Evolutionary conservation across 441 rosid genomes (phyloP), one percentile per base, ranked within the genome.

Genomic region (Pelargonium myrrhifolium): DNA sequence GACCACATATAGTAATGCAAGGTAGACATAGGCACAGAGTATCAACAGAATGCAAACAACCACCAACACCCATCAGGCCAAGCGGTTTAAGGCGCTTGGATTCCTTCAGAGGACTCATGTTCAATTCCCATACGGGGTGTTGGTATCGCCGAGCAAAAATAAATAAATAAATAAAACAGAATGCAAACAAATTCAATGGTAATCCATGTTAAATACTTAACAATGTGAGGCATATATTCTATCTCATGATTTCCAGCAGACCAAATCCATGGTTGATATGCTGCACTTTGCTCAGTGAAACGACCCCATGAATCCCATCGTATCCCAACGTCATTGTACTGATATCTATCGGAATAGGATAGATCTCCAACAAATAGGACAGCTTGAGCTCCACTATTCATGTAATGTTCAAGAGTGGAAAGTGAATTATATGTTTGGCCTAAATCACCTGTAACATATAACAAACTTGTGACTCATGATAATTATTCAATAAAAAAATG

Each of bases 231-330:
- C 86, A 88, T 76, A 78, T 82, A 86, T 18, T 88, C 93, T 64
- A 88, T 66, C 66, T 88, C 93, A 67, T 88, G 93, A 68, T 88
- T 88, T 65, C 93, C 90, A 45, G 82, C 85, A 73, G 86, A 75
- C 90, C 90, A 88, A 61, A 88, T 78, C 93, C 90, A 88, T 7
- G 93, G 93, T 66, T 88, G 90, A 78, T 80, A 86, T 72, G 93
- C 93, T 2, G 86, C 71, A 74, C 90, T 86, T 64, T 11, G 82
- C 80, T 88, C 93, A 43, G 78, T 77, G 70, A 88, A 88, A 45
- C 89, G 86, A 24, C 88, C 93, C 94, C 94, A 88, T 20, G 84
- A 79, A 75, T 88, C 94, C 94, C 94, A 88, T 68, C 94, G 79
- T 31, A 81, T 55, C 64, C 91, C 91, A 68, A 86, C 87, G 51